phyloP scores from a whole-genome alignment of 208 protist species.

The Trypanosoma boissoni region DNA sequence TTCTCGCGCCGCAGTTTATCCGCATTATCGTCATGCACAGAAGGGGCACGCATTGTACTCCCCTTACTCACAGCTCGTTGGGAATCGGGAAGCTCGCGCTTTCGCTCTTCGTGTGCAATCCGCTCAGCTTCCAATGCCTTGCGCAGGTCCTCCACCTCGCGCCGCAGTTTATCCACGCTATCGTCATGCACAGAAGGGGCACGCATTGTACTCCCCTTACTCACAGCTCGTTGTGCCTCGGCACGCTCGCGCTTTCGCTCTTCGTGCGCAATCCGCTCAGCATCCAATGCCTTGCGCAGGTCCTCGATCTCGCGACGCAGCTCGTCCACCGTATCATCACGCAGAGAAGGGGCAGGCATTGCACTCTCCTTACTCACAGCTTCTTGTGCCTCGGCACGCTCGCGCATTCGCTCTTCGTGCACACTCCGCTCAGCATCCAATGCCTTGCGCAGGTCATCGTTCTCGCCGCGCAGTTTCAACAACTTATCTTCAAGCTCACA shows the following conservation, averaged over 20 bases:
- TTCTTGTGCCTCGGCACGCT: no score
- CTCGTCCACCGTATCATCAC: no score
- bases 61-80: not conserved
- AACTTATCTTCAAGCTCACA: no score
- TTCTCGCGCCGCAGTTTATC: not conserved
- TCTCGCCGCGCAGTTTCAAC: no score
- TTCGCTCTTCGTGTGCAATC: not conserved
- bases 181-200: not conserved
- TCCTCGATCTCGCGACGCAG: no score
- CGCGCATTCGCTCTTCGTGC: no score
- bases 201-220: not conserved
- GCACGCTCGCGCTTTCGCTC: not conserved
- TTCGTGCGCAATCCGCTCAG: no score
- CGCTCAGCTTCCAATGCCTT: not conserved
- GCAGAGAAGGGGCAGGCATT: slow-evolving; percentile 17
- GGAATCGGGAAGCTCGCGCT: not conserved
- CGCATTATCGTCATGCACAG: not conserved
- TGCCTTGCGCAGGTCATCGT: no score
- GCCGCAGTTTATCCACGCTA: not conserved
- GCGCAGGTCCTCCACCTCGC: not conserved
- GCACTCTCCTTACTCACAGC: no score
- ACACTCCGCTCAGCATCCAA: no score
- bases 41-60: not conserved
- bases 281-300: no score
- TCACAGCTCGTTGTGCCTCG: not conserved